Base-by-base conservation (phyloP, 2,329 filamentous ascomycete species). In the Scytalidium lignicola region DNA sequence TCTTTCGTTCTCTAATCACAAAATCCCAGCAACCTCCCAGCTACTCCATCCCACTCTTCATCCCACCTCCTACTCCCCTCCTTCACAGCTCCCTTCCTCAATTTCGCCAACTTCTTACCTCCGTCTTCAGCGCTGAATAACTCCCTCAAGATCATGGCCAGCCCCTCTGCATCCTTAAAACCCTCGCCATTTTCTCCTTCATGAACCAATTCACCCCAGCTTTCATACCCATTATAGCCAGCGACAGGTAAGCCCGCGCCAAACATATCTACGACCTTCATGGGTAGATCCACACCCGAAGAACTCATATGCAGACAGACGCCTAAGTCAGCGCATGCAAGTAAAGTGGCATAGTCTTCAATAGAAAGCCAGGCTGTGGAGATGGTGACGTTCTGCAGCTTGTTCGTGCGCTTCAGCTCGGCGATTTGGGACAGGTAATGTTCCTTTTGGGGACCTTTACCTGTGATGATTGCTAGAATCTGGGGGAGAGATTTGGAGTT, bases 261-360 rank as follows among this genome's bases (percentile, higher is more conserved):
- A 65, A 99, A 97, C 91, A 99, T 96, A 65, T 99, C 93, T 13
- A 99, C 91, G 1, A 99, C 90, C 70, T 99, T 99, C 93, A 99
- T 99, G 0, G 93, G 93, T 18, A 99, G 74, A 67, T 99, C 93
- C 0, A 99, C 90, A 1, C 93, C 93, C 2, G 90, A 96, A 57
- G 88, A 95, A 13, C 90, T 96, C 56, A 83, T 96, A 70, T 99
- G 93, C 21, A 99, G 73, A 49, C 89, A 95, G 20, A 99, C 82
- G 9, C 93, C 93, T 0, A 99, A 74, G 60, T 96, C 92, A 2
- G 93, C 90, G 41, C 85, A 85, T 10, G 86, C 88, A 23, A 99
- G 81, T 3, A 99, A 76, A 1, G 74, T 76, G 1, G 93, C 92
- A 65, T 99, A 99, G 66, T 96, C 87, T 48, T 81, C 75, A 4